Base-by-base conservation (phyloP, 2,329 filamentous ascomycete genomes). In the Elsinoe arachidis region DNA sequence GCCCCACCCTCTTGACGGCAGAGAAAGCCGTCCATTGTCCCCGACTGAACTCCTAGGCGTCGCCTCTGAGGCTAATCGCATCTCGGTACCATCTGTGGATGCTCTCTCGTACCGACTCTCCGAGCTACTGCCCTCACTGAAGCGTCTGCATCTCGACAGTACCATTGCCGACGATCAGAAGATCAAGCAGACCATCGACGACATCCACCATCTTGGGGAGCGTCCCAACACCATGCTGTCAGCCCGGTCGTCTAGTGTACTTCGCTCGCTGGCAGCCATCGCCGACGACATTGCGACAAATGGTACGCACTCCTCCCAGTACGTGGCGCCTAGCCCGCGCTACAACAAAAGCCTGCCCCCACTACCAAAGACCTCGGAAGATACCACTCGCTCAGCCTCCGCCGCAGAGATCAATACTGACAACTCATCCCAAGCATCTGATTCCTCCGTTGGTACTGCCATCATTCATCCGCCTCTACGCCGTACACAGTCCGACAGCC, bases 91-190 rank as follows among this genome's bases (percentile, higher is more conserved):
- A 14, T 76, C 73, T 3, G 70, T 77, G 14, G 68, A 67, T 26
- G 73, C 69, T 10, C 66, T 78, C 6, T 76, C 75, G 1, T 69
- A 76, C 52, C 70, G 74, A 17, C 64, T 78, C 11, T 76, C 75
- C 0, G 72, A 74, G 63, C 66, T 76, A 11, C 61, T 78, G 15
- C 76, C 75, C 4, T 72, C 72, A 9, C 61, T 78, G 53, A 69
- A 65, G 21, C 70, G 72, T 53, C 67, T 73, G 44, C 69, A 72
- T 56, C 67, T 70, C 19, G 68, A 70, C 34, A 70, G 68, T 47
- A 59, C 68, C 12, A 61, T 70, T 15, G 63, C 62, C 19, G 68
- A 68, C 33, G 70, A 74, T 51, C 61, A 63, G 26, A 65, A 65
- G 4, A 66, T 74, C 55, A 68, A 72, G 37, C 63, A 66, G 39